Percentiles rank a stretch among this genome's conserved stretches.
Conservation (phyloP, 371 early-diverging fungal species). For the Zancudomyces culisetae region DNA sequence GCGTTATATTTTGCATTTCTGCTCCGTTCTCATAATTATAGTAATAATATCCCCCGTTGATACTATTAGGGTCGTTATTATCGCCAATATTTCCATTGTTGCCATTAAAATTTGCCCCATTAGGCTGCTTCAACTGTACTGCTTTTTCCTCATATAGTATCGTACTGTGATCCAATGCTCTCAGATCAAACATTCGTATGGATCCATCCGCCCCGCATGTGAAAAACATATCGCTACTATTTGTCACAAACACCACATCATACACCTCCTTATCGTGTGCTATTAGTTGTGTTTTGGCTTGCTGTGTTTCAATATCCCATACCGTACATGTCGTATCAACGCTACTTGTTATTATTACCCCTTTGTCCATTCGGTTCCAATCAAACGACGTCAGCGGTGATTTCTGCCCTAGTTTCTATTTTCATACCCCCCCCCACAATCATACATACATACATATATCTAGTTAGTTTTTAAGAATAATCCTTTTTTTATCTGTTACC, state of each 20-base stretch:
- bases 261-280: constrained; percentile 94
- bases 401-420: constrained; percentile 24
- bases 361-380: constrained; percentile 79
- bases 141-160: constrained; percentile 87
- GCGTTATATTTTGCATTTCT: too few species aligned
- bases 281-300: constrained; percentile 91
- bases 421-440: constrained; percentile 11
- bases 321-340: constrained; percentile 96
- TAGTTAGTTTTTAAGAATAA: neutral
- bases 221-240: constrained; percentile 76
- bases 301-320: constrained; percentile 85
- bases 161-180: constrained; percentile 83
- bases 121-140: too few species aligned
- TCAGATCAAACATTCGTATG: constrained; percentile 87
- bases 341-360: constrained; percentile 67
- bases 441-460: constrained; percentile 3
- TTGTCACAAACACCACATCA: constrained; percentile 80
- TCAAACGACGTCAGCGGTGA: constrained; percentile 91
- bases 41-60: too few species aligned
- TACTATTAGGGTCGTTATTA: too few species aligned
- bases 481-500: neutral
- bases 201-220: constrained; percentile 92
- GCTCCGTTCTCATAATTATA: too few species aligned
- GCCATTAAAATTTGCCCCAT: neutral
- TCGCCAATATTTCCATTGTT: too few species aligned